A percentile compares a stretch with the other conserved stretches of the same genome.
Evolutionary conservation across 495 filamentous ascomycete genomes (phyloP).

Genomic region (Podospora sp.): DNA sequence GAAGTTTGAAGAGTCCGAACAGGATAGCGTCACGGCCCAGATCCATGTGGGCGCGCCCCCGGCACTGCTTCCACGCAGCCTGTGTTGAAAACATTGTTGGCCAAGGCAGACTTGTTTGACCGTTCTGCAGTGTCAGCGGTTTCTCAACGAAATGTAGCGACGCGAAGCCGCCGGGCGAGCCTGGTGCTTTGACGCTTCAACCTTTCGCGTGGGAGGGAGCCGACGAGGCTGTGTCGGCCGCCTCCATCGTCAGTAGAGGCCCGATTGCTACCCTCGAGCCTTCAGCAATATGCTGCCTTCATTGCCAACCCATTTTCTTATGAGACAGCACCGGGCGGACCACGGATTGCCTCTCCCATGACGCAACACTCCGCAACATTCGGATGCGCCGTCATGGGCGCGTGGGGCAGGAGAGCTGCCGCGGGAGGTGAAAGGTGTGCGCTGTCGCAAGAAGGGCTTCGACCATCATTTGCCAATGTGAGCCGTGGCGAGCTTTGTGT

Average conservation of each 20-base stretch:
- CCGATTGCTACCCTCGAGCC: not conserved
- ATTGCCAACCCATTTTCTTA: not conserved
- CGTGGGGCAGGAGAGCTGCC: not conserved
- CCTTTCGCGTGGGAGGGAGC: not conserved
- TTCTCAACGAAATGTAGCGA: not conserved
- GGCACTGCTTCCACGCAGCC: not conserved
- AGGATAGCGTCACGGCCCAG: too few relatives aligned
- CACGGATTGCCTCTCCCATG: not conserved
- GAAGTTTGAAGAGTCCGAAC: too few relatives aligned
- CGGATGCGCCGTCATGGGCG: not conserved
- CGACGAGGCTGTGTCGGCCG: not conserved
- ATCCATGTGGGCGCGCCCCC: too few relatives aligned
- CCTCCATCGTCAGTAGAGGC: not conserved
- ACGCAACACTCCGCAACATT: not conserved
- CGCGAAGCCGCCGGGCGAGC: not conserved
- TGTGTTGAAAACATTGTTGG: not conserved
- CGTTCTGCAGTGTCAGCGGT: not conserved
- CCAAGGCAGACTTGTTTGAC: not conserved
- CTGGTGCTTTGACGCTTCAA: not conserved
- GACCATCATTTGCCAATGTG: not conserved
- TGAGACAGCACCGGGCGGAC: not conserved
- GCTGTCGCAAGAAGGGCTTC: not conserved
- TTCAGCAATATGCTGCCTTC: not conserved
- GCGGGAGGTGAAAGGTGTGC: not conserved
- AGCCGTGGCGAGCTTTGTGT: not conserved